These are phyloP conservation scores for Eragrostis tef DNA, from an alignment of 202 grass and related monocot genomes.

Conservation along the genomic window DNA sequence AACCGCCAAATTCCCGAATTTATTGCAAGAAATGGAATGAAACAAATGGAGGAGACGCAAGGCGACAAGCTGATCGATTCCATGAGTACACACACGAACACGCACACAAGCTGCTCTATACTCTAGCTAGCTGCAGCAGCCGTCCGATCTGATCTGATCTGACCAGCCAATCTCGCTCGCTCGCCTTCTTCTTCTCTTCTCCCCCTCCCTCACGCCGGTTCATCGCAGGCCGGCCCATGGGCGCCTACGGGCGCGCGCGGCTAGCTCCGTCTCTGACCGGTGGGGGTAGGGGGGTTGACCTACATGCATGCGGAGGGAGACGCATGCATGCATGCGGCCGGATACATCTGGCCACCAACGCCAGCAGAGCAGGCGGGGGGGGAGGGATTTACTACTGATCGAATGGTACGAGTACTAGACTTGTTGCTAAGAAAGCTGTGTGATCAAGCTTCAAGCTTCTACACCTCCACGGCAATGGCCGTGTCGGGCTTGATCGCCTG, in stretches of 20 bases:
- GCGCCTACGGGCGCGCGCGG: constrained; percentile 17
- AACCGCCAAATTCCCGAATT: neutral
- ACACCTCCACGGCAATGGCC: constrained; percentile 47
- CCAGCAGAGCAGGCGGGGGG: neutral
- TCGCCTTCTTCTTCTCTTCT: no score
- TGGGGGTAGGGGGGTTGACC: neutral
- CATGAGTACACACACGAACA: neutral
- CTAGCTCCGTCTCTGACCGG: constrained; percentile 34
- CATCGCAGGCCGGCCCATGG: constrained; percentile 37
- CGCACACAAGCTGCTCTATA: neutral
- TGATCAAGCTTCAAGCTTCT: no score
- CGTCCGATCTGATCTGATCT: neutral
- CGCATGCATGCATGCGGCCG: constrained; percentile 34
- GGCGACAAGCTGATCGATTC: neutral
- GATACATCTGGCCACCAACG: constrained; percentile 4
- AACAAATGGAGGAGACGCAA: neutral
- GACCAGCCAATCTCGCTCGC: neutral
- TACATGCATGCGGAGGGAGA: neutral
- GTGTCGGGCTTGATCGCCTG: constrained; percentile 46
- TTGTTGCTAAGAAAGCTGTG: neutral
- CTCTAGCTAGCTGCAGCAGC: no score
- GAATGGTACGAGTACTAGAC: neutral
- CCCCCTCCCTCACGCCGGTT: neutral
- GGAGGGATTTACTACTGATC: neutral
- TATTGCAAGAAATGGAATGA: neutral